Conservation (phyloP, 1,139 yeast species). For the Wickerhamiella pararugosa region DNA sequence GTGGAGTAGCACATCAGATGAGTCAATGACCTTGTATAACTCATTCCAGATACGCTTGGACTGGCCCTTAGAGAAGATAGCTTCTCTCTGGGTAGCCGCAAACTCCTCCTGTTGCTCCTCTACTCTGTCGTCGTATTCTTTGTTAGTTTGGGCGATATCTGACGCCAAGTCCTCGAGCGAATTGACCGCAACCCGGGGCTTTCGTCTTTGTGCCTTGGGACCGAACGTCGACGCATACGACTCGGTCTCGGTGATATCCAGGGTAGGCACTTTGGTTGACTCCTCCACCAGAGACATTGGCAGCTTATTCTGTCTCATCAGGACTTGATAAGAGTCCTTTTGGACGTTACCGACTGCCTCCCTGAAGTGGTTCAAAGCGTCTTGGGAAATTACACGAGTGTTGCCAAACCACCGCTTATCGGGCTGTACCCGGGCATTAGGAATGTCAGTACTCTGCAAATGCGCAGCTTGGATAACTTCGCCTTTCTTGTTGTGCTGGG, state of each 20-base stretch:
- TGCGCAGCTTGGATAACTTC: conserved; percentile 78
- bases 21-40: conserved; percentile 88
- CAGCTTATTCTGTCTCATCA: conserved; percentile 74
- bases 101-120: conserved; percentile 56
- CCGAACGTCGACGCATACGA: conserved; percentile 74
- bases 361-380: conserved; percentile 85
- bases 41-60: conserved; percentile 98
- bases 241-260: conserved; percentile 75
- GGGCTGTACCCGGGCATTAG: conserved; percentile 89
- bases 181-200: conserved; percentile 66
- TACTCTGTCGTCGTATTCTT: conserved; percentile 50
- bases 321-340: conserved; percentile 75
- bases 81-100: conserved; percentile 84
- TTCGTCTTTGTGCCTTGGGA: conserved; percentile 87
- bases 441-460: conserved; percentile 75
- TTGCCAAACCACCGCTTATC: conserved; percentile 96
- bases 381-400: conserved; percentile 94
- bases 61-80: conserved; percentile 92
- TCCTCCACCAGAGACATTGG: conserved; percentile 95
- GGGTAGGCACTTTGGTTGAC: conserved; percentile 52
- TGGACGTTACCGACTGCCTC: conserved; percentile 85
- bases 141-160: conserved; percentile 38
- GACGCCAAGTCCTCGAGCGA: conserved; percentile 71
- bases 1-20: conserved; percentile 92
- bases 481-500: conserved; percentile 74